Evolutionary conservation across 176 grass and related monocot species (phyloP).

Genomic region (Eragrostis curvula): DNA sequence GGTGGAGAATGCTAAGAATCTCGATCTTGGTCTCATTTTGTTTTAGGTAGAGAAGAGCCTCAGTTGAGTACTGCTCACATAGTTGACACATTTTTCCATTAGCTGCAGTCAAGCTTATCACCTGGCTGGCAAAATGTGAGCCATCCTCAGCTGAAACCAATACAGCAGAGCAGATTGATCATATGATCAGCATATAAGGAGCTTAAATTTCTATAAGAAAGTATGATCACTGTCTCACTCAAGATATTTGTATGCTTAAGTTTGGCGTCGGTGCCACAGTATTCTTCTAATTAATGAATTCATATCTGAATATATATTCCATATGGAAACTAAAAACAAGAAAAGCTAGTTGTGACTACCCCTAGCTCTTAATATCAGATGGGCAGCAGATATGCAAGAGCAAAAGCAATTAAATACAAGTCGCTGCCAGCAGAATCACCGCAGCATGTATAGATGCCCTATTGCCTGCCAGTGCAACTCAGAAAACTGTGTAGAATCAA

Average conservation of each 20-base stretch:
- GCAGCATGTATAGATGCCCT: neutral
- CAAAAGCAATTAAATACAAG: neutral
- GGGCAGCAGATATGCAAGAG: neutral
- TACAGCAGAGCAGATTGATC: slow-evolving; percentile 2
- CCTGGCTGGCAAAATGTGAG: slow-evolving; percentile 27
- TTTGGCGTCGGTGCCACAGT: neutral
- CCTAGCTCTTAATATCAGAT: neutral
- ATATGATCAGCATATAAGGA: neutral
- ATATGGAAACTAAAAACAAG: neutral
- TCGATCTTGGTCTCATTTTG: slow-evolving; percentile 70
- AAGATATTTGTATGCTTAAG: neutral
- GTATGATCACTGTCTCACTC: neutral
- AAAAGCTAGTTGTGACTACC: neutral
- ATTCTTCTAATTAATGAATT: neutral
- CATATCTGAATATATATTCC: neutral
- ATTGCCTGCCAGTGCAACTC: neutral
- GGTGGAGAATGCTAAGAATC: slow-evolving; percentile 59
- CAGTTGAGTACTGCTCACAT: slow-evolving; percentile 63
- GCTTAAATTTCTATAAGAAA: neutral
- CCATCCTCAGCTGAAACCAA: slow-evolving; percentile 44
- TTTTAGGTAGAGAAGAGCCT: slow-evolving; percentile 54
- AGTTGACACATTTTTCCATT: slow-evolving; percentile 60
- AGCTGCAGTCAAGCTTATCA: slow-evolving; percentile 17
- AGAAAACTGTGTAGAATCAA: too few species aligned
- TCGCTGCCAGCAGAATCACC: neutral